Base-by-base conservation (phyloP, 108 stramenopile genomes). In the Cyclotella sp. region DNA sequence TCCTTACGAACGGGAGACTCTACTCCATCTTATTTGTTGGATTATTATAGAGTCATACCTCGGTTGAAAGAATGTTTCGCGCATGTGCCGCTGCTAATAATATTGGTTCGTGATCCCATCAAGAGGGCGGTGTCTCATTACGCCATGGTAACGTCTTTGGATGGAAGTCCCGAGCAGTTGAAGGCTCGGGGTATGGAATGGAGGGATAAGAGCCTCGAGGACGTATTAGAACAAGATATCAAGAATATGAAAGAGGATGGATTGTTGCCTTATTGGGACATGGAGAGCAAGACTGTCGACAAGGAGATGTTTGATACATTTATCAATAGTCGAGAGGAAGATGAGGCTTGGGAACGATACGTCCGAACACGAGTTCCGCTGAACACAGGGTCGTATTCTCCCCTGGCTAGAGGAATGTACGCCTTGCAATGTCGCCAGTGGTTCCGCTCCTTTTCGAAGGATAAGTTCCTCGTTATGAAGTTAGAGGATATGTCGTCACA, bases 71-170 rank as follows among this genome's bases (percentile, higher is more conserved):
- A 63, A 26, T 85, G 90, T 21, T 90, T 93, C 76, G 41, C 45
- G 16, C 86, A 85, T n/a, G 71, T 61, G 34, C 76, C 91, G 19
- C 89, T 89, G 47, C 75, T 99, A 43, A 89, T 99, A 66, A 92
- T 97, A 45, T 95, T 98, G 83, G 66, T 96, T 39, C 88, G 98
- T n/a, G 93, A 98, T 81, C 98, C 98, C 18, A 94, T 97, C 29
- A 82, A 83, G 30, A 85, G 98, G 39, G 97, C 97, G 16, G 76
- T 82, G 44, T 95, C 93, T 21, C 98, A 99, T 72, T 97, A 94
- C 82, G 91, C 93, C 69, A 99, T 99, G 98, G 91, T 96, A 3
- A 91, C 91, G 6, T 93, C 93, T 10, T 67, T 57, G 19, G 84
- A 90, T 30, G 97, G 97, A 11, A 96, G 90, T 19, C 79, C 87